Evolutionary conservation across 306 rosid species (phyloP).

Genomic region (Aeschynomene evenia): DNA sequence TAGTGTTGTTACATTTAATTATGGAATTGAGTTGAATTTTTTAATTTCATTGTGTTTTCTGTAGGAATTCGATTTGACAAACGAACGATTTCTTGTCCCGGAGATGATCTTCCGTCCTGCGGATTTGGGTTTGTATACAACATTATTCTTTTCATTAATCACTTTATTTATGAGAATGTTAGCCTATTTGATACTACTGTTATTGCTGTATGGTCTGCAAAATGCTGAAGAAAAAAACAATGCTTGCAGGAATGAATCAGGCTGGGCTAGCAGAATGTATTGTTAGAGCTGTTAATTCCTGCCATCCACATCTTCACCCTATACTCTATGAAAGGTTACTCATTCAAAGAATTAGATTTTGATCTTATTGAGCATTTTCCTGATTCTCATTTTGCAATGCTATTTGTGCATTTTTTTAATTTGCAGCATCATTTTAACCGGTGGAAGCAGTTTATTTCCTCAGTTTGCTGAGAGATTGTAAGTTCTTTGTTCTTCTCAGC

Average conservation of each 20-base stretch:
- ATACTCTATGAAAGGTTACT: slow-evolving; percentile 77
- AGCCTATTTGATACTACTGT: slow-evolving; percentile 1
- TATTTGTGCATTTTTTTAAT: slow-evolving; percentile 23
- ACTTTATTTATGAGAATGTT: slow-evolving; percentile 18
- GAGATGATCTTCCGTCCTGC: slow-evolving; percentile 98
- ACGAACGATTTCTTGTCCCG: slow-evolving; percentile 92
- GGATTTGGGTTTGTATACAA: slow-evolving; percentile 68
- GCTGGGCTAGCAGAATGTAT: slow-evolving; percentile 95
- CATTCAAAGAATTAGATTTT: slow-evolving; percentile 5
- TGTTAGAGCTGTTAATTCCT: slow-evolving; percentile 78
- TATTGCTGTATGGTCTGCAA: background rate
- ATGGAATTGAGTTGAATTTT: background rate
- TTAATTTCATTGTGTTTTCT: slow-evolving; percentile 10
- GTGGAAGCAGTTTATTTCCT: slow-evolving; percentile 89
- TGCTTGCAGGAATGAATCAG: slow-evolving; percentile 84
- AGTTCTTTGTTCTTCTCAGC: slow-evolving; percentile 30
- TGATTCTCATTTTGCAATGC: slow-evolving; percentile 1
- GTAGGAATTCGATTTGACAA: slow-evolving; percentile 91
- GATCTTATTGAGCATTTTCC: background rate
- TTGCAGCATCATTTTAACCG: slow-evolving; percentile 89
- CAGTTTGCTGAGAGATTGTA: slow-evolving; percentile 84
- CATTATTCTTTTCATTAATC: slow-evolving; percentile 1
- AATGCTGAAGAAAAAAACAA: slow-evolving; percentile 26
- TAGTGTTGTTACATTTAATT: background rate
- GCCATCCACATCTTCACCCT: slow-evolving; percentile 86